These are phyloP conservation scores for Didymella exigua DNA, from an alignment of 2,329 filamentous ascomycete genomes.

Conservation along the genomic window DNA sequence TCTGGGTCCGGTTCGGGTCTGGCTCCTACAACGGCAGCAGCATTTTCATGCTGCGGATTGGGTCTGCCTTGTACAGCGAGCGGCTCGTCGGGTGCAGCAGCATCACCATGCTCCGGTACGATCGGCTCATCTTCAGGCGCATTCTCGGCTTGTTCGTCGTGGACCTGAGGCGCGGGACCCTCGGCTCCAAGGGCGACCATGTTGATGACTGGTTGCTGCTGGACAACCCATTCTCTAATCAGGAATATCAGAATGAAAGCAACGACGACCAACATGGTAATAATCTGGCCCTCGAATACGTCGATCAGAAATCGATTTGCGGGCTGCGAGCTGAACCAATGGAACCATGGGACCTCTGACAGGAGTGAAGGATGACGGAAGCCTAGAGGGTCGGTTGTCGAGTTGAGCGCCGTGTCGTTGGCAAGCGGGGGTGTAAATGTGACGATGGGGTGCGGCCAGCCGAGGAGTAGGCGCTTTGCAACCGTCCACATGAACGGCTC, in stretches of 20 bases:
- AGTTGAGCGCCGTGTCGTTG: constrained; percentile 34
- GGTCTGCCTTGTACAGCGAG: not conserved
- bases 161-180: constrained; percentile 29
- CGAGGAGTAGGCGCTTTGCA: constrained; percentile 51
- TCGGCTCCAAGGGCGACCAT: constrained; percentile 59
- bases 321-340: constrained; percentile 60
- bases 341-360: constrained; percentile 64
- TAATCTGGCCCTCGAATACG: constrained; percentile 88
- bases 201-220: constrained; percentile 93
- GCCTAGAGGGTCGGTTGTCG: constrained; percentile 33
- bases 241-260: constrained; percentile 97
- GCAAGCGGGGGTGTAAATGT: constrained; percentile 31
- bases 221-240: constrained; percentile 96
- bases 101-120: constrained; percentile 15
- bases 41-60: constrained; percentile 15
- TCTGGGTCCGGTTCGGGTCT: not conserved
- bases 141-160: constrained; percentile 26
- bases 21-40: not conserved
- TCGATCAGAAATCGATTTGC: constrained; percentile 82
- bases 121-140: constrained; percentile 13
- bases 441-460: constrained; percentile 31
- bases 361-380: constrained; percentile 50
- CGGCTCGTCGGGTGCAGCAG: constrained; percentile 1
- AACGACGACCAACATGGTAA: constrained; percentile 87
- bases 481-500: constrained; percentile 56